A percentile compares a stretch with the other conserved stretches of the same genome.
Evolutionary conservation across 2,329 filamentous ascomycete species (phyloP).

Genomic region (Alternaria brassicae): DNA sequence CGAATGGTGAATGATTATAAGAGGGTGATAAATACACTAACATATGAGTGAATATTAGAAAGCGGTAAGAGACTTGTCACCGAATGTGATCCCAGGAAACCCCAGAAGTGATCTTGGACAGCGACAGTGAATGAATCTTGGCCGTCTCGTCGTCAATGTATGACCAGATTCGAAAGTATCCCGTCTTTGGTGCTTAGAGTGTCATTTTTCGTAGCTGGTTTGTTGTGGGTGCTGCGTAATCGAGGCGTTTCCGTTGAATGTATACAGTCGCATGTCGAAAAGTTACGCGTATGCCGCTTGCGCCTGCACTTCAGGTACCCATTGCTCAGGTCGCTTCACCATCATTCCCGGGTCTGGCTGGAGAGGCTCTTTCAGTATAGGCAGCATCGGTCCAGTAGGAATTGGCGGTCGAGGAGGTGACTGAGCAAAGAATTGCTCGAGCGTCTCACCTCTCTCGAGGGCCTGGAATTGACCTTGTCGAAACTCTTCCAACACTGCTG

Average conservation of each 20-base stretch:
- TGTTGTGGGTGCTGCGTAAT: not conserved
- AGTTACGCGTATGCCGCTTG: not conserved
- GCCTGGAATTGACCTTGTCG: constrained; percentile 17
- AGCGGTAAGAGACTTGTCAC: not conserved
- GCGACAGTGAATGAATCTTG: not conserved
- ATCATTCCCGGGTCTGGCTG: constrained; percentile 1
- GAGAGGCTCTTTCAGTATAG: not conserved
- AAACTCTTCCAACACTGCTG: constrained; percentile 15
- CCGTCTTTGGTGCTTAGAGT: not conserved
- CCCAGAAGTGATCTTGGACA: not conserved
- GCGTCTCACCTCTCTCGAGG: constrained; percentile 15
- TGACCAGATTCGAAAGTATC: not conserved
- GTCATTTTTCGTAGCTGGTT: not conserved
- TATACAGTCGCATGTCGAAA: not conserved
- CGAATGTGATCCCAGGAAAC: not conserved
- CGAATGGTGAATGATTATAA: not conserved
- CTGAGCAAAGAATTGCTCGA: constrained; percentile 16
- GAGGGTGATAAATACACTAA: not conserved
- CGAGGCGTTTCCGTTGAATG: not conserved
- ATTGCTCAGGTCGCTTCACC: not conserved
- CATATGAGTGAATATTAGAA: not conserved
- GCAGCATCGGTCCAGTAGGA: not conserved
- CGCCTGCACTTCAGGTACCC: not conserved
- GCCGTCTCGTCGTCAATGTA: not conserved
- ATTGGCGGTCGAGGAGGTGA: not conserved